phyloP scores from a whole-genome alignment of 176 grass and related monocot species.

The Secale cereale region DNA sequence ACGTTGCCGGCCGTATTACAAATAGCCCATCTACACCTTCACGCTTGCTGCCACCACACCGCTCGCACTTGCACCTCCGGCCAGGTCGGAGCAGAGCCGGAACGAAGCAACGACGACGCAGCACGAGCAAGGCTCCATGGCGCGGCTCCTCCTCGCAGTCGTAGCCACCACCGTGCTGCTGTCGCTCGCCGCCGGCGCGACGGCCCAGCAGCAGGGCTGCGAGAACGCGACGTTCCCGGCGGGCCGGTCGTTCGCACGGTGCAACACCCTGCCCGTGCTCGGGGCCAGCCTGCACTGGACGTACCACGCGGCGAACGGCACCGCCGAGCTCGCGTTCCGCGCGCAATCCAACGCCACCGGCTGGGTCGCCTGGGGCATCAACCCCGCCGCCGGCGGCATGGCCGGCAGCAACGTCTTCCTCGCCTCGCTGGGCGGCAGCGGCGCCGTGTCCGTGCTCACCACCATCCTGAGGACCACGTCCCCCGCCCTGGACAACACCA shows the following conservation, averaged over 20 bases:
- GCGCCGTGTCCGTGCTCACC: slow-evolving; percentile 29
- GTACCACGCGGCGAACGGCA: slow-evolving; percentile 55
- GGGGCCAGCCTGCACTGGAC: slow-evolving; percentile 66
- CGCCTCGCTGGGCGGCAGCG: slow-evolving; percentile 39
- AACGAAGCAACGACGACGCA: neutral
- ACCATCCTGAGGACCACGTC: slow-evolving; percentile 19
- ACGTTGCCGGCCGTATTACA: neutral
- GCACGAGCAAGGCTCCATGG: slow-evolving; percentile 8
- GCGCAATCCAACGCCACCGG: slow-evolving; percentile 23
- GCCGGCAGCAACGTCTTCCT: slow-evolving; percentile 58
- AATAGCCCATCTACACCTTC: neutral
- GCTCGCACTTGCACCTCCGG: neutral
- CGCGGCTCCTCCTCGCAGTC: slow-evolving; percentile 9
- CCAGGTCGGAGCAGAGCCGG: neutral
- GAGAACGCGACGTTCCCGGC: slow-evolving; percentile 43
- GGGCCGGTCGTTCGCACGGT: slow-evolving; percentile 38
- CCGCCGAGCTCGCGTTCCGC: slow-evolving; percentile 65
- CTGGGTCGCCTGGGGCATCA: slow-evolving; percentile 90
- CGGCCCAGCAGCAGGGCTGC: slow-evolving; percentile 27
- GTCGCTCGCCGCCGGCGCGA: neutral
- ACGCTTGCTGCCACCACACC: too few relatives aligned
- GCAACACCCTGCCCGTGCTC: slow-evolving; percentile 53
- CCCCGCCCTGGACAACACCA: slow-evolving; percentile 43
- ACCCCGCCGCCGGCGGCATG: slow-evolving; percentile 50
- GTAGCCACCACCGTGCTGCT: neutral